These are phyloP conservation scores for Schizosaccharomyces japonicus DNA, from an alignment of 805 yeast genomes.

Conservation along the genomic window DNA sequence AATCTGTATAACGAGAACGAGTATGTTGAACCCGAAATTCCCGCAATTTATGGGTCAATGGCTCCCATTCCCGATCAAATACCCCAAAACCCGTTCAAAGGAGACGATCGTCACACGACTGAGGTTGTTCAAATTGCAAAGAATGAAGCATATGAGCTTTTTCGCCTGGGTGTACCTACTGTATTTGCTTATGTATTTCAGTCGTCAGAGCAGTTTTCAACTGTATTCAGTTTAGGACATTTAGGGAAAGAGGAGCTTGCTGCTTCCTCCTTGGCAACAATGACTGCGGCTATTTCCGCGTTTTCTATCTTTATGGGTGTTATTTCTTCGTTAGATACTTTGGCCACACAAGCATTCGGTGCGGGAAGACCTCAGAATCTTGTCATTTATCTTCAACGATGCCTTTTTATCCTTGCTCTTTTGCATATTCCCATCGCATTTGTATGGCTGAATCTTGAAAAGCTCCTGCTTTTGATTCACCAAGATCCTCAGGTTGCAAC, in stretches of 20 bases:
- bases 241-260: conserved; percentile 59
- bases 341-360: conserved; percentile 71
- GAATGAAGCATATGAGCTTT: neutral
- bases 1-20: no score
- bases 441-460: conserved; percentile 39
- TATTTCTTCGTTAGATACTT: conserved; percentile 58
- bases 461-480: conserved; percentile 22
- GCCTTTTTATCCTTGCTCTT: conserved; percentile 34
- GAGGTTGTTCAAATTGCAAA: neutral
- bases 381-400: conserved; percentile 51
- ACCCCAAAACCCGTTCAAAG: neutral
- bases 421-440: conserved; percentile 23
- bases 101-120: neutral
- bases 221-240: conserved; percentile 65
- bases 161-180: conserved; percentile 20
- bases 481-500: conserved; percentile 29
- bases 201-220: conserved; percentile 49
- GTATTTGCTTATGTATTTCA: conserved; percentile 48
- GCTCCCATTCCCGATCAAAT: neutral
- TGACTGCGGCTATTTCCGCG: conserved; percentile 58
- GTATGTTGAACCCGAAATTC: neutral
- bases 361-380: conserved; percentile 46
- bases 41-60: neutral
- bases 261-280: conserved; percentile 60
- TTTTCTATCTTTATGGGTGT: conserved; percentile 63